phyloP scores from a whole-genome alignment of 1,284 basidiomycete species.

The Rhizoctonia solani region DNA sequence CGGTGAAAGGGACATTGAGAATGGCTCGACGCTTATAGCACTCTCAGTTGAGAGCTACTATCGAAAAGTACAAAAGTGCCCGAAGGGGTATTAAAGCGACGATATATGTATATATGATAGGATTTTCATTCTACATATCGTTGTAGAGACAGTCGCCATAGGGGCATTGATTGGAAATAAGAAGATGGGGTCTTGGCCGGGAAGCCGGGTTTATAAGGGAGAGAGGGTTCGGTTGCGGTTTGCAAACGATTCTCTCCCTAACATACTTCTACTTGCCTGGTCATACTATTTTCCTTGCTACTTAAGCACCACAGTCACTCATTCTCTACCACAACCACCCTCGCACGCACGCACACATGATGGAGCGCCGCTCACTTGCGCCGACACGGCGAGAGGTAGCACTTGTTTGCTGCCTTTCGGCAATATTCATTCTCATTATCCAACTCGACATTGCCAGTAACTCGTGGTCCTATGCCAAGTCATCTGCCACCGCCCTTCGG shows the following conservation, averaged over 20 bases:
- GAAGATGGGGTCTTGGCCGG: background rate
- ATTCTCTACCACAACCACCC: background rate
- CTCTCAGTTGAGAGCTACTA: too few relatives aligned
- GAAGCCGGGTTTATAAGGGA: too few relatives aligned
- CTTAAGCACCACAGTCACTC: too few relatives aligned
- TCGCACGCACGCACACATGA: background rate
- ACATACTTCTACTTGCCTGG: too few relatives aligned
- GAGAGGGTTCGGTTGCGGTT: too few relatives aligned
- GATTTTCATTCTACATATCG: background rate
- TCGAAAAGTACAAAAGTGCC: too few relatives aligned
- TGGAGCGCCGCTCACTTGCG: background rate
- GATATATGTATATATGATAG: background rate
- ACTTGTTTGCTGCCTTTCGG: constrained; percentile 17
- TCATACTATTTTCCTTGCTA: too few relatives aligned
- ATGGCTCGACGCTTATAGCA: too few relatives aligned
- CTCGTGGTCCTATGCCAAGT: constrained; percentile 12
- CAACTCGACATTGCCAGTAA: constrained; percentile 12
- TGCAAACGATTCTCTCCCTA: too few relatives aligned
- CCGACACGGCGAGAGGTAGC: constrained; percentile 22
- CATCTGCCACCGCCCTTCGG: background rate
- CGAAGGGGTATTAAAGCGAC: background rate
- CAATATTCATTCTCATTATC: background rate
- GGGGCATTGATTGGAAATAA: background rate
- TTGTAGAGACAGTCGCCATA: background rate
- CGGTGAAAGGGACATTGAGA: too few relatives aligned